Percentiles rank a stretch among this genome's conserved stretches.
These are phyloP conservation scores for Sambucus nigra DNA, from an alignment of 129 eudicot species.

Conservation along the genomic window DNA sequence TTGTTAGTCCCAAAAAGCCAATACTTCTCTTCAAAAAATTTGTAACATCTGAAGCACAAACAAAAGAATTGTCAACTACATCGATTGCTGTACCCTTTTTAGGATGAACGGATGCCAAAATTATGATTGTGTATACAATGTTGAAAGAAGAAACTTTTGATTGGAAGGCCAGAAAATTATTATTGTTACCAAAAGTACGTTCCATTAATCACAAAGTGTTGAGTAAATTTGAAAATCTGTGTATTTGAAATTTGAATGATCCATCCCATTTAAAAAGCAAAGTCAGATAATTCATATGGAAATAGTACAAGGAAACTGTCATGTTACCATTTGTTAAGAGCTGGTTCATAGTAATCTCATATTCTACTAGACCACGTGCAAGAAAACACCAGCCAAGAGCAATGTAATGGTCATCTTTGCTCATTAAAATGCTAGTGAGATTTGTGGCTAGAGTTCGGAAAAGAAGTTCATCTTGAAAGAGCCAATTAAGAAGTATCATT, in stretches of 20 bases:
- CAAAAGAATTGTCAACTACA: no score
- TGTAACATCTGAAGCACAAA: neutral
- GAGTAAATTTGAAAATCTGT: no score
- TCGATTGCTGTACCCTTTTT: no score
- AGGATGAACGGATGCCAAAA: no score
- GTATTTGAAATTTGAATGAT: neutral
- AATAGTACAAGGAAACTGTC: neutral
- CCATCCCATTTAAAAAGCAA: neutral
- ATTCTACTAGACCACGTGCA: slow-evolving; percentile 64
- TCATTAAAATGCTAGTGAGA: slow-evolving; percentile 39
- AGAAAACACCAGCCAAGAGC: slow-evolving; percentile 85
- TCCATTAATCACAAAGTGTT: no score
- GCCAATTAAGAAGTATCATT: slow-evolving; percentile 76
- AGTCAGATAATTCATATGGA: neutral
- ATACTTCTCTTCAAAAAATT: no score
- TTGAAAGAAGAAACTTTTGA: neutral
- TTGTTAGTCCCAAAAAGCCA: neutral
- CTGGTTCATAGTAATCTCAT: slow-evolving; percentile 39
- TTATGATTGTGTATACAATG: no score
- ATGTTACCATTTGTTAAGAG: slow-evolving; percentile 42
- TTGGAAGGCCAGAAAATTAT: neutral
- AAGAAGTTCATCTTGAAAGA: slow-evolving; percentile 61
- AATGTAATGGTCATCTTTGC: slow-evolving; percentile 72
- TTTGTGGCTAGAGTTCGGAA: slow-evolving; percentile 40
- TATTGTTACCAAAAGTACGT: no score